Base-by-base conservation (phyloP, 345 rosid species). In the Geranium brycei region DNA sequence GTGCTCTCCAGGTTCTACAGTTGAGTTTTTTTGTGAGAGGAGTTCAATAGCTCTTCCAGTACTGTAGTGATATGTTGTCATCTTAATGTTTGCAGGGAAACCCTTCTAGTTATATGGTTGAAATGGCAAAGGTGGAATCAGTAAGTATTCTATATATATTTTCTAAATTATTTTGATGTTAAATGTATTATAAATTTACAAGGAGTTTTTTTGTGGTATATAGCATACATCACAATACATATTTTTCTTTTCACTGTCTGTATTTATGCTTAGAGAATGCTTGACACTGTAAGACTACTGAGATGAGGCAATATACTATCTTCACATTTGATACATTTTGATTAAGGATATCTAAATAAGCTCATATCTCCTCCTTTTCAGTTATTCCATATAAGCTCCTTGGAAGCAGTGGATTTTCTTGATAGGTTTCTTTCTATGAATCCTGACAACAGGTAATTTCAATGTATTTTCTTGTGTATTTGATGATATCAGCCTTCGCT, bases 81-180 rank as follows among this genome's bases (percentile, higher is more conserved):
- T 47, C 28, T 16, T 73, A 68, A 58, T n/a, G 58, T 68, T 69
- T 81, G 71, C 86, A 93, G 99, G 92, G 74, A 75, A 90, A 86
- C 7, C 82, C 92, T 56, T 81, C 92, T 40, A 83, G 31, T 81
- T 93, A 77, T 79, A 81, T 90, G 95, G 97, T 88, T 75, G 99
- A 93, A 79, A 93, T 90, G 99, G 96, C 99, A 1, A 80, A 66
- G 79, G 83, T 88, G 73, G 85, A 83, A 71, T 83, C 95, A 5
- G 99, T 93, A 75, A 80, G 90, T 82, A 64, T 60, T 58, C 69
- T 23, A 16, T 53, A 58, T 35, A 4, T 35, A 4, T 35, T 7
- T 35, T 35, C 17, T 40, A 16, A 17, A 30, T 41, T 56, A 30
- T 56, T 35, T 41, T 5, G 18, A 8, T 35, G 57, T 17, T 55